Base-by-base conservation (phyloP, 208 protist genomes). In the Crithidia brevicula region DNA sequence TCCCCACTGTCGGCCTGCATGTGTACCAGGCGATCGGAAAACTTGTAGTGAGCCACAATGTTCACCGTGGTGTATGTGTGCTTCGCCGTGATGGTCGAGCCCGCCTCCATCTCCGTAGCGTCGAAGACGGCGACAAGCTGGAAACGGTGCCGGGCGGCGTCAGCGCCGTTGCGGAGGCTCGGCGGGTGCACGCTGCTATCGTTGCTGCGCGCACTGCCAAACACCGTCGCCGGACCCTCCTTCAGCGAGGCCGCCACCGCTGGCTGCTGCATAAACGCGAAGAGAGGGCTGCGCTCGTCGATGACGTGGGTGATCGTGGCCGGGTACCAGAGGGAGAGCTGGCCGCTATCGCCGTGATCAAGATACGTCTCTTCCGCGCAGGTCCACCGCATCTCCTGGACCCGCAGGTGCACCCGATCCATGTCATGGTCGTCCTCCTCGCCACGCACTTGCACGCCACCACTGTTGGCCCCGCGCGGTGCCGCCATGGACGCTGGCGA, bases 121-220 rank as follows among this genome's bases (percentile, higher is more conserved):
- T 93, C 87, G 53, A 93, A 91, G 18, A 88, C 87, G 4, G 83
- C 90, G 10, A 93, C 84, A 23, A 95, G 72, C 60, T 95, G 90
- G 74, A 95, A 93, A 1, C 59, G 67, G 4, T 72, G 67, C 4
- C 31, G 66, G 20, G 33, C 36, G 1, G 57, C 3, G 16, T 52
- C 33, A 10, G 36, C 28, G 20, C 42, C 42, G n/a, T 16, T 58
- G 11, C 42, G 18, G 6, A 27, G 22, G n/a, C 56, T 66, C 20
- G 59, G 57, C 38, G 61, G 63, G 20, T 71, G 54, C 30, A 69
- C 54, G 18, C 31, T 49, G 47, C 42, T 33, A 7, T 57, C 45
- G 27, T 56, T 51, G 59, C 36, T 52, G 25, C 51, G 45, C 11
- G 59, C 45, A 23, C 59, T 65, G 31, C 59, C 59, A 10, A 65